Evolutionary conservation across 495 filamentous ascomycete genomes (phyloP).

Genomic region (Trichoderma gamsii): DNA sequence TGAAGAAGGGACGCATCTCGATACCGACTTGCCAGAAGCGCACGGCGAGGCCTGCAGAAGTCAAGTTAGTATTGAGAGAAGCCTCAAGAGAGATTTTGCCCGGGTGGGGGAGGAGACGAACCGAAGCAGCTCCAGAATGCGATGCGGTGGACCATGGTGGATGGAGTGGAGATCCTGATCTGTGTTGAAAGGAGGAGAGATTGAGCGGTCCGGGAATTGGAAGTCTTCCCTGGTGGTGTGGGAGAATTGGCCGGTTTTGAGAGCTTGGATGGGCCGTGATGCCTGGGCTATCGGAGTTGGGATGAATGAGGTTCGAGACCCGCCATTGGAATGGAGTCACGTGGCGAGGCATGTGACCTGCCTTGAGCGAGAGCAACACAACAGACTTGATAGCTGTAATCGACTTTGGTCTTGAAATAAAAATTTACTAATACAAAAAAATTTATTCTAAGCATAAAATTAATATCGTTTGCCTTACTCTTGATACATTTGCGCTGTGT

Average conservation of each 20-base stretch:
- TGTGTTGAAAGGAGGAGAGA: background rate
- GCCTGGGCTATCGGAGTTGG: background rate
- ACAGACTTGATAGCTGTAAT: too few relatives aligned
- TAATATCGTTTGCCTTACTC: too few relatives aligned
- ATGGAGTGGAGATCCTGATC: background rate
- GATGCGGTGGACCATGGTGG: conserved; percentile 58
- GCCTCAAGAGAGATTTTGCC: background rate
- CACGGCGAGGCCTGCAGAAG: conserved; percentile 68
- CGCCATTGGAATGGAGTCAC: background rate
- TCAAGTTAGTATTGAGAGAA: background rate
- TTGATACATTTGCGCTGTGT: too few relatives aligned
- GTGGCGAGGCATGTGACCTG: background rate
- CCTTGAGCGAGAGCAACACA: background rate
- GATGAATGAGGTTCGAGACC: background rate
- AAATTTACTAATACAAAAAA: too few relatives aligned
- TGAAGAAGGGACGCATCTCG: conserved; percentile 93
- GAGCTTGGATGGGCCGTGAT: background rate
- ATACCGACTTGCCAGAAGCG: conserved; percentile 95
- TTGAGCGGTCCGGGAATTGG: background rate
- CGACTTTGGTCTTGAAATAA: too few relatives aligned
- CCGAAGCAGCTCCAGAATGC: conserved; percentile 97
- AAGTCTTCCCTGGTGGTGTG: background rate
- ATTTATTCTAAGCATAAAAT: too few relatives aligned
- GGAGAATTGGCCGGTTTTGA: conserved; percentile 4
- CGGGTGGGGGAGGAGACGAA: conserved; percentile 39